A percentile compares a stretch with the other conserved stretches of the same genome.
Evolutionary conservation across 2,329 filamentous ascomycete species (phyloP).

Genomic region (Aspergillus pseudoglaucus): DNA sequence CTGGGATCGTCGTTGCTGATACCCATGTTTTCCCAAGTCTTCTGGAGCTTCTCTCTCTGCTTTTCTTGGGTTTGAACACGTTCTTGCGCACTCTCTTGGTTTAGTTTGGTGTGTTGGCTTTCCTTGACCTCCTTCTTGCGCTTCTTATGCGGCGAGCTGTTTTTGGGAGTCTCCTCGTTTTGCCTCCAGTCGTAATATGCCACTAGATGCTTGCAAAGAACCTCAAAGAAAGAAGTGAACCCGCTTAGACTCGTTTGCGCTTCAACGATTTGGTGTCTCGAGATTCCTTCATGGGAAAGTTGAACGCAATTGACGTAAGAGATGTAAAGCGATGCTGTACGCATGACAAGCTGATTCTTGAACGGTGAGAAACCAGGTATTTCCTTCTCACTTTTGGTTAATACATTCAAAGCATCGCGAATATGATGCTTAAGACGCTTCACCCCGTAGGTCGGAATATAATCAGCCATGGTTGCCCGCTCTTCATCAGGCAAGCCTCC

Average conservation of each 20-base stretch:
- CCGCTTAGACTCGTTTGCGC: conserved; percentile 16
- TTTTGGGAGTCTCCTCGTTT: not conserved
- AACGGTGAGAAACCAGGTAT: conserved; percentile 4
- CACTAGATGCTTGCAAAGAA: conserved; percentile 19
- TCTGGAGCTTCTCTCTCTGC: conserved; percentile 36
- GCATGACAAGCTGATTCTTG: conserved; percentile 14
- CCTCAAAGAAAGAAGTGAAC: conserved; percentile 25
- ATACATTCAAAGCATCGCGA: conserved; percentile 9
- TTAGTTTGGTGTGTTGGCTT: conserved; percentile 43
- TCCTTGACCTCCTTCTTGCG: conserved; percentile 45
- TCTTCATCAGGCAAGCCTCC: conserved; percentile 14
- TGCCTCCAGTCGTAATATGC: conserved; percentile 11
- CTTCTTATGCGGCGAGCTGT: conserved; percentile 38
- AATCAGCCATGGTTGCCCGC: conserved; percentile 7
- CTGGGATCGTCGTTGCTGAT: conserved; percentile 36
- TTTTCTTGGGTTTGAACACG: conserved; percentile 50
- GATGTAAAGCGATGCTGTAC: conserved; percentile 24
- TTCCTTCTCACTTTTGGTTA: conserved; percentile 5
- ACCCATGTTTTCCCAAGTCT: conserved; percentile 25
- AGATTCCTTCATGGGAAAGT: conserved; percentile 14
- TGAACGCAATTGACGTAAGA: conserved; percentile 25
- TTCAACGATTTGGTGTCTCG: conserved; percentile 12
- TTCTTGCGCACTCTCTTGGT: conserved; percentile 51
- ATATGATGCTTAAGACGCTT: conserved; percentile 8
- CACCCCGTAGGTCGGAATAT: conserved; percentile 9